These are phyloP conservation scores for Debaryomyces maramus DNA, from an alignment of 805 yeast genomes.

Conservation along the genomic window DNA sequence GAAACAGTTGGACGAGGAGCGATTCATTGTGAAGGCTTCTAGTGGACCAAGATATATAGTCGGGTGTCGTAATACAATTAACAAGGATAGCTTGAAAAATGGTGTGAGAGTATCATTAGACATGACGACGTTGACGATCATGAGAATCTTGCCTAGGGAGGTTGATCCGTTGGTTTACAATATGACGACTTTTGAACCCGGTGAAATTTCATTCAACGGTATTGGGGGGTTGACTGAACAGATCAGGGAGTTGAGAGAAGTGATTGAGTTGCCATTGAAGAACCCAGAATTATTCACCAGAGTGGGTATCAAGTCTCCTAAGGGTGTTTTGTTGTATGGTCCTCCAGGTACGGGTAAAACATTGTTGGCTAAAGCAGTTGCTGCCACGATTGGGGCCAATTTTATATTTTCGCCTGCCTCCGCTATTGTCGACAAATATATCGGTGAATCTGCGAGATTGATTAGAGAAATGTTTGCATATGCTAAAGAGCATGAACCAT, in stretches of 20 bases:
- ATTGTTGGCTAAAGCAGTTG: constrained; percentile 93
- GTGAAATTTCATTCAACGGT: constrained; percentile 89
- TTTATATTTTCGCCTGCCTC: constrained; percentile 98
- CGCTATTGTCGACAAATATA: constrained; percentile 96
- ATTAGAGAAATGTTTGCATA: constrained; percentile 97
- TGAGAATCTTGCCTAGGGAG: constrained; percentile 96
- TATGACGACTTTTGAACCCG: constrained; percentile 98
- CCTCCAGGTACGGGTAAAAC: constrained; percentile 99
- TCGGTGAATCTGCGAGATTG: constrained; percentile 95
- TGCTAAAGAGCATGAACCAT: constrained; percentile 97
- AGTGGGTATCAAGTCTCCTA: constrained; percentile 98
- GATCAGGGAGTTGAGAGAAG: constrained; percentile 94
- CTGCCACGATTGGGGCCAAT: constrained; percentile 97
- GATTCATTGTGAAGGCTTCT: constrained; percentile 93
- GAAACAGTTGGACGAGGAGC: constrained; percentile 91
- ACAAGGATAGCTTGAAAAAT: constrained; percentile 76
- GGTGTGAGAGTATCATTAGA: constrained; percentile 97
- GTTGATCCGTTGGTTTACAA: constrained; percentile 97
- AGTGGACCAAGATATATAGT: constrained; percentile 98
- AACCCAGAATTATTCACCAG: constrained; percentile 94
- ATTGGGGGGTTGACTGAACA: constrained; percentile 97
- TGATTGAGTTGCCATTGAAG: constrained; percentile 93
- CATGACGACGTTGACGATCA: constrained; percentile 95
- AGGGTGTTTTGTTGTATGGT: constrained; percentile 93
- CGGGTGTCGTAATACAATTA: constrained; percentile 92